Percentiles rank a stretch among this genome's conserved stretches.
Evolutionary conservation across 495 filamentous ascomycete genomes (phyloP).

Genomic region (Rhizodiscina lignyota): DNA sequence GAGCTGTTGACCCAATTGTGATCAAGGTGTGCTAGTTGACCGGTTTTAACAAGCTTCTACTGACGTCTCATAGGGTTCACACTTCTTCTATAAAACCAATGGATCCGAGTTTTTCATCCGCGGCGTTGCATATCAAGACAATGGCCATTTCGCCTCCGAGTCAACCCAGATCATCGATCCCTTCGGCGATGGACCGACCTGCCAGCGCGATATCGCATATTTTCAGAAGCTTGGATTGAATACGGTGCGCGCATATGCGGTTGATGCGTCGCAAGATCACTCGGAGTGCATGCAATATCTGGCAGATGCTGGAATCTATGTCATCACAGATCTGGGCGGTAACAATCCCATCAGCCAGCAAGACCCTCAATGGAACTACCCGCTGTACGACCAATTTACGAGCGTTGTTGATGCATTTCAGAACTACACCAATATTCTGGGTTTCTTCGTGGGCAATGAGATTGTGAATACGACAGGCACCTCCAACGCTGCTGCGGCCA

Average conservation of each 20-base stretch:
- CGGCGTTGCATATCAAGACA: slow-evolving; percentile 91
- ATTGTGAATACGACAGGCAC: slow-evolving; percentile 76
- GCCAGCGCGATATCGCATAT: slow-evolving; percentile 67
- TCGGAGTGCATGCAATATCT: slow-evolving; percentile 30
- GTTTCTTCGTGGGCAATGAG: slow-evolving; percentile 97
- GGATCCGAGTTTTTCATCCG: slow-evolving; percentile 97
- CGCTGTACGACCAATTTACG: slow-evolving; percentile 86
- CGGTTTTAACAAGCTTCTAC: no score
- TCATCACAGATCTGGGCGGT: slow-evolving; percentile 73
- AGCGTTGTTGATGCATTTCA: slow-evolving; percentile 76
- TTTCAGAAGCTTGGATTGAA: slow-evolving; percentile 82
- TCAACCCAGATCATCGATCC: no score
- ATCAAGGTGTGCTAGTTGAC: no score
- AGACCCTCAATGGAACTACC: no score
- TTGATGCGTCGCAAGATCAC: slow-evolving; percentile 74
- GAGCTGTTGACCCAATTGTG: no score
- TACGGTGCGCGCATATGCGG: slow-evolving; percentile 81
- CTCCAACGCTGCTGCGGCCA: slow-evolving; percentile 62
- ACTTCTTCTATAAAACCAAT: no score
- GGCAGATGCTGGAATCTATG: slow-evolving; percentile 51
- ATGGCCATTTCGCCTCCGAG: no score
- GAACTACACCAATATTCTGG: slow-evolving; percentile 75
- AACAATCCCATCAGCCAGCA: no score
- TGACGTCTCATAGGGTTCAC: no score
- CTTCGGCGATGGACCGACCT: slow-evolving; percentile 52